phyloP scores from a whole-genome alignment of 2,329 filamentous ascomycete species.

The Cadophora sp. region DNA sequence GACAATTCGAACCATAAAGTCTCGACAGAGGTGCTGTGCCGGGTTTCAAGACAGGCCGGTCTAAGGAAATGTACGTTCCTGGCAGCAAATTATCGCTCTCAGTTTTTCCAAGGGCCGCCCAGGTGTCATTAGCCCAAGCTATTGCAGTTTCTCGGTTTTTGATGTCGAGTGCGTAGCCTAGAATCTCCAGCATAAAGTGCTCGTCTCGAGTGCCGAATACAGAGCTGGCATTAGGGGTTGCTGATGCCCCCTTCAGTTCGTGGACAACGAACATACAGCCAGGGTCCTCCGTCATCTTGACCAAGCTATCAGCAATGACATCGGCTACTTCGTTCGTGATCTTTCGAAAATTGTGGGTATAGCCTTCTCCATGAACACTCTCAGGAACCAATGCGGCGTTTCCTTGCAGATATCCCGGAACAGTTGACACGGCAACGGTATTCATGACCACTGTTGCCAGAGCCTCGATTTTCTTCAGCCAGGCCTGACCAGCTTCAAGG shows the following conservation, averaged over 20 bases:
- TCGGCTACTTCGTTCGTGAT: conserved; percentile 21
- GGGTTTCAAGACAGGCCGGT: conserved; percentile 23
- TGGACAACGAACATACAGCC: conserved; percentile 44
- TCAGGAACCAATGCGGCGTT: conserved; percentile 2
- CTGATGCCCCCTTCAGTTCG: conserved; percentile 38
- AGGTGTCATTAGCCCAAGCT: conserved; percentile 36
- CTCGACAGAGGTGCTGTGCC: conserved; percentile 36
- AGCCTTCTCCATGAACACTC: conserved; percentile 19
- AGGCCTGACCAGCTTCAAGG: conserved; percentile 41
- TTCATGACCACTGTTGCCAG: conserved; percentile 42
- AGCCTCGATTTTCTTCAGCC: conserved; percentile 41
- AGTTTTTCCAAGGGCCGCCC: conserved; percentile 34
- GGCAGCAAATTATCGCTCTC: conserved; percentile 41
- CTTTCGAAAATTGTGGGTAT: conserved; percentile 24
- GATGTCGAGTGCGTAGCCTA: conserved; percentile 37
- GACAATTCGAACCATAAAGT: conserved; percentile 44
- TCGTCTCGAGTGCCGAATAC: conserved; percentile 43
- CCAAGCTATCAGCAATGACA: conserved; percentile 18
- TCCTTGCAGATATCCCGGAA: conserved; percentile 34
- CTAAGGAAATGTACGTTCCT: conserved; percentile 45
- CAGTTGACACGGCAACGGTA: conserved; percentile 37
- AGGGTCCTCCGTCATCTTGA: conserved; percentile 38
- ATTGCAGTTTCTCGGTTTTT: conserved; percentile 37
- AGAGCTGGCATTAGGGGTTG: conserved; percentile 33
- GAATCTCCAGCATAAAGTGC: conserved; percentile 48